Evolutionary conservation across 345 rosid genomes (phyloP), one percentile per base, ranked within the genome.

Genomic region (Moricandia arvensis): DNA sequence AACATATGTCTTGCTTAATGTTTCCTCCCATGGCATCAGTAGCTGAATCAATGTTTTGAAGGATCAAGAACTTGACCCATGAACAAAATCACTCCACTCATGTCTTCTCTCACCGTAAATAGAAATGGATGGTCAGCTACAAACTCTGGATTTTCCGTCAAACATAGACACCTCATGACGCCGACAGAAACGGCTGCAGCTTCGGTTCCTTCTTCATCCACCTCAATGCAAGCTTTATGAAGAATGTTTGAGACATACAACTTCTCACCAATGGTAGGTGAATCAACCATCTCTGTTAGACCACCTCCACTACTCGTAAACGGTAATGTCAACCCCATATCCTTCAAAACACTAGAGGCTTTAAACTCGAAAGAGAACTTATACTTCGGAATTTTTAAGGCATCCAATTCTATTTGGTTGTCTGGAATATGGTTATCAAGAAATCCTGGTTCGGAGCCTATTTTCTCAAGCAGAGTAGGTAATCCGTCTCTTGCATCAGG

Each of bases 71-170:
- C 71, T 2, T 84, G 84, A 59, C 92, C 92, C n/a, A 78, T 76
- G 81, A 90, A 55, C 79, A 85, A 45, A 26, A 89, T 81, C 66
- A 83, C 59, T 26, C 90, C 86, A 31, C 87, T 87, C 47, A 49
- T 81, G 53, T 86, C 77, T 78, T 89, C 93, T 59, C 87, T 82
- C 41, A 89, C 82, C 74, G 84, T 10, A 79, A 86, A 86, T 5
- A 87, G 18, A 74, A 87, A 89, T 7, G 90, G 91, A 64, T 89
- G 89, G 77, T 89, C 91, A 54, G 90, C 94, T 37, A 87, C 75
- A 24, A 89, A 87, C 63, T 82, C 83, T 17, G 68, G 68, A 65
- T 18, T 65, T 59, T 55, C 0, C 51, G 16, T 21, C 18, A 27
- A 0, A 7, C 57, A 1, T 63, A 34, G 4, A 37, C 43, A 37